Evolutionary conservation across 768 basidiomycete genomes (phyloP), one percentile per base, ranked within the genome.

Genomic region (Gymnopilus junonius): DNA sequence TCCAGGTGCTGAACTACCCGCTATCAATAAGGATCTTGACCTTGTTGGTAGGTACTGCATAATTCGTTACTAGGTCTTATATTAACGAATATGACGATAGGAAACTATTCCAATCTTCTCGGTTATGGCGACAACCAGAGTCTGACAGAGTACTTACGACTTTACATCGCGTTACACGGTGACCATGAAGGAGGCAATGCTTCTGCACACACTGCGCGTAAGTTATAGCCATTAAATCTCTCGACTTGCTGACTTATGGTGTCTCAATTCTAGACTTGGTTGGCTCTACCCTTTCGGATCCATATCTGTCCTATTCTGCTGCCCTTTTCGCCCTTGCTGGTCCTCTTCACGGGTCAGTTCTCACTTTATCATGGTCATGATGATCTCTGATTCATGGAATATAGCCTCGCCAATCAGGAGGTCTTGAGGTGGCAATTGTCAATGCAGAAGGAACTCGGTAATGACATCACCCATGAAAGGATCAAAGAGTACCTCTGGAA

Each of bases 121-220:
- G 97, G 97, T 34, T 97, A 87, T 73, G 95, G 96, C 8, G 83
- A 89, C 59, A 96, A 97, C 73, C 82, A 93, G 65, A 88, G 85
- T 70, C 77, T 99, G 74, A 97, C 96, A 11, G 97, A 99, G 76
- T 94, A 98, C 68, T 87, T 99, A 65, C 88, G 97, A 48, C 80
- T 99, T 67, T 99, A 99, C 77, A 96, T 99, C 69, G 94, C 97
- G n/a, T 87, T 99, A 64, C 97, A 99, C 73, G 96, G 94, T 46
- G 97, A 99, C 69, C 97, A 99, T 75, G 97, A 99, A 77, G 97
- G 97, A 70, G 97, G 97, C 48, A 99, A 99, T 75, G 97, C 98
- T 12, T 99, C 97, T 35, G 95, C 95, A 2, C 95, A 97, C 72
- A 90, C 95, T 20, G 85, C 93, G 63, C 93, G 93, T 94, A 79